phyloP scores from a whole-genome alignment of 1,139 yeast species.

The Blastobotrys illinoisensis region DNA sequence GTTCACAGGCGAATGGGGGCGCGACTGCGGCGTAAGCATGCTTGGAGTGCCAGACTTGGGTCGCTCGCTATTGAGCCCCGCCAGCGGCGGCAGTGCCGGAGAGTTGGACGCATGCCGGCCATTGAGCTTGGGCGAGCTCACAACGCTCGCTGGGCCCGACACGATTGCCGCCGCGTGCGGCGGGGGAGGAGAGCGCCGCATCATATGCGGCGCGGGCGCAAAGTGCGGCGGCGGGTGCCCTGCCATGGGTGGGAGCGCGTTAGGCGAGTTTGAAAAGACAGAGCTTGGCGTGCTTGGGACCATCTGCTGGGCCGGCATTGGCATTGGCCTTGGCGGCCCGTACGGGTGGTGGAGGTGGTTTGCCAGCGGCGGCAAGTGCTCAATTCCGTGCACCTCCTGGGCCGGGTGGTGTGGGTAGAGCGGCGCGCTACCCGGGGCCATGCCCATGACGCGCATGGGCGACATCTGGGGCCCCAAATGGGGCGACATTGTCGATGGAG shows the following conservation, averaged over 20 bases:
- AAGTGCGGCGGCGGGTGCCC: conserved; percentile 5
- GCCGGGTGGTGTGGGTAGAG: background rate
- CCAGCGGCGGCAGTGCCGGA: conserved; percentile 13
- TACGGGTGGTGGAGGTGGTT: conserved; percentile 1
- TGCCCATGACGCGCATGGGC: conserved; percentile 2
- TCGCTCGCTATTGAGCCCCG: conserved; percentile 10
- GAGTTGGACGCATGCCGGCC: conserved; percentile 1
- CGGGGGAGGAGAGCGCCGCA: background rate
- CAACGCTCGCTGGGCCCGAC: background rate
- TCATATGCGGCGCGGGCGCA: conserved; percentile 7
- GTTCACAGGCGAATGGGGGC: conserved; percentile 24
- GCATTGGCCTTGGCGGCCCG: conserved; percentile 6
- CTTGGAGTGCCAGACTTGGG: conserved; percentile 16
- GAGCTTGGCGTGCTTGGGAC: conserved; percentile 17
- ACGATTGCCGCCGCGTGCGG: background rate
- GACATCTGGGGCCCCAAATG: background rate
- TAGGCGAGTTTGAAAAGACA: conserved; percentile 18
- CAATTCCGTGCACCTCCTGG: background rate
- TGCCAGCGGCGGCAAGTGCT: conserved; percentile 3
- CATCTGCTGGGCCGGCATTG: conserved; percentile 8
- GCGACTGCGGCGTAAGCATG: conserved; percentile 27
- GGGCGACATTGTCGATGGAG: background rate
- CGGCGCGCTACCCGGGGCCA: background rate
- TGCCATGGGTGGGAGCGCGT: conserved; percentile 11
- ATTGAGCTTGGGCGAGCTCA: background rate